A percentile compares a stretch with the other conserved stretches of the same genome.
phyloP scores from a whole-genome alignment of 352 stramenopile genomes.

The Phytophthora tubulina region DNA sequence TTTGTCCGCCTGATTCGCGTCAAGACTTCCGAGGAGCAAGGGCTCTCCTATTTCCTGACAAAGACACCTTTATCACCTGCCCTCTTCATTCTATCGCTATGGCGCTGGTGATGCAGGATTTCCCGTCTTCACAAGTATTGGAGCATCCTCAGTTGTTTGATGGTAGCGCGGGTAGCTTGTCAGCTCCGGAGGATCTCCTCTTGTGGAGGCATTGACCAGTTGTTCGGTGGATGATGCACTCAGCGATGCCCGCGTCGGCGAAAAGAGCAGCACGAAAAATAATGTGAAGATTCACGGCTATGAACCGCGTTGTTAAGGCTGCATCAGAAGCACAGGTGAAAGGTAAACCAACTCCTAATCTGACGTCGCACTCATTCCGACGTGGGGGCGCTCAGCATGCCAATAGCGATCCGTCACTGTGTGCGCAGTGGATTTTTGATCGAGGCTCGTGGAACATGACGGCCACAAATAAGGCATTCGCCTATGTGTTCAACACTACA shows the following conservation, averaged over 20 bases:
- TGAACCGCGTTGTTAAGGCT: constrained; percentile 12
- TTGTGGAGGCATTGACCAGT: background rate
- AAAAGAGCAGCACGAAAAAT: background rate
- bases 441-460: constrained; percentile 14
- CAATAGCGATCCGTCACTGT: background rate
- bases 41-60: background rate
- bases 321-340: background rate
- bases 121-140: background rate
- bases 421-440: constrained; percentile 19
- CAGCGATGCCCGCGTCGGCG: background rate
- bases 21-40: constrained; percentile 3
- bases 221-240: background rate
- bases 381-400: constrained; percentile 5
- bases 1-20: constrained; percentile 12
- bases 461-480: constrained; percentile 10
- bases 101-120: constrained; percentile 11
- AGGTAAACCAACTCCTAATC: constrained; percentile 1
- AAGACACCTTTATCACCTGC: constrained; percentile 1
- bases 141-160: constrained; percentile 2
- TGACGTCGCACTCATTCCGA: constrained; percentile 11
- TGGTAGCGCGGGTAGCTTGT: background rate
- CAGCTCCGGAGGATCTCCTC: background rate
- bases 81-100: constrained; percentile 9
- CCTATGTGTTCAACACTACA: constrained; percentile 17
- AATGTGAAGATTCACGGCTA: constrained; percentile 5